Evolutionary conservation across 345 rosid genomes (phyloP).

Genomic region (Punica granatum): DNA sequence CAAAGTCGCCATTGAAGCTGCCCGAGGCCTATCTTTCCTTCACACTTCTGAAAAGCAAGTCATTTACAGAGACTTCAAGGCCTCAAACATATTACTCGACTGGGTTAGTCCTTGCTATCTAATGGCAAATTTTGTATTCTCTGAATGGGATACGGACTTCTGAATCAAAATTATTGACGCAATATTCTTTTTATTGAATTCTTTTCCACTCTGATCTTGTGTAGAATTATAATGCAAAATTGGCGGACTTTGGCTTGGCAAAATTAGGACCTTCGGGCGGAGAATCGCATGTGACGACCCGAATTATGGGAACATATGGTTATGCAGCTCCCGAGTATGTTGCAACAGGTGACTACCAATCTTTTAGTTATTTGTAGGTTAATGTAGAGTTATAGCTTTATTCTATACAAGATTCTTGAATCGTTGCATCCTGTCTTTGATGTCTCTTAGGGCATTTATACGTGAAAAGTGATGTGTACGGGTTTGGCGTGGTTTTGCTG

Average conservation of each 20-base stretch:
- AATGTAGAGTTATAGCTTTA: neutral
- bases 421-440: neutral
- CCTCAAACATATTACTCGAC: conserved; percentile 74
- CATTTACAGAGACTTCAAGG: conserved; percentile 80
- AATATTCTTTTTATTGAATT: neutral
- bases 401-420: neutral
- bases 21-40: conserved; percentile 66
- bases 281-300: conserved; percentile 20
- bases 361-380: neutral
- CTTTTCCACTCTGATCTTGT: neutral
- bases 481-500: conserved; percentile 60
- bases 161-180: neutral
- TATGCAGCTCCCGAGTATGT: conserved; percentile 23
- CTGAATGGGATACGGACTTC: neutral
- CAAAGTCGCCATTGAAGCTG: conserved; percentile 71
- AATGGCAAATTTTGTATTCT: neutral
- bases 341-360: conserved; percentile 11
- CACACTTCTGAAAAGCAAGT: conserved; percentile 66
- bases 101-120: conserved; percentile 34
- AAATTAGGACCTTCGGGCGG: conserved; percentile 18
- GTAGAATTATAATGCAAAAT: conserved; percentile 19
- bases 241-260: conserved; percentile 23
- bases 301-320: conserved; percentile 18
- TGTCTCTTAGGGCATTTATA: conserved; percentile 42
- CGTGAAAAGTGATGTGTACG: conserved; percentile 66